Percentiles rank a stretch among this genome's conserved stretches.
These are phyloP conservation scores for Smittium culicis DNA, from an alignment of 371 early-diverging fungal genomes.

Conservation along the genomic window DNA sequence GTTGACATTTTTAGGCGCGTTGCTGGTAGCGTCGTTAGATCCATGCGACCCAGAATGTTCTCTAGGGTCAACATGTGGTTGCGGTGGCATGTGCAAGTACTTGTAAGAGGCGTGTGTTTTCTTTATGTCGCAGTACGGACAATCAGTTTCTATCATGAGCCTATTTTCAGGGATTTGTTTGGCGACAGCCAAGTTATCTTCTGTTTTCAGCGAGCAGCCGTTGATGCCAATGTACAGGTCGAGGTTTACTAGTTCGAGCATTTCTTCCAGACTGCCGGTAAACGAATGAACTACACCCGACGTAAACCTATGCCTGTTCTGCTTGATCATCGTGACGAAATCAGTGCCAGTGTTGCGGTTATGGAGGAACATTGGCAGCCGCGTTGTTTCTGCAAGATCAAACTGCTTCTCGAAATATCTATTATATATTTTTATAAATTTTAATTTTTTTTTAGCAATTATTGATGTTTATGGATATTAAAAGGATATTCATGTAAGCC, in stretches of 20 bases:
- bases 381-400: slow-evolving; percentile 55
- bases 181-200: slow-evolving; percentile 65
- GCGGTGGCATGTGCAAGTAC: slow-evolving; percentile 26
- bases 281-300: slow-evolving; percentile 94
- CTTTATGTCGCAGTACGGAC: slow-evolving; percentile 90
- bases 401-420: slow-evolving; percentile 66
- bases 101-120: slow-evolving; percentile 70
- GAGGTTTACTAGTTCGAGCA: slow-evolving; percentile 47
- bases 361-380: slow-evolving; percentile 80
- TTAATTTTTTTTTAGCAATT: no score
- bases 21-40: slow-evolving; percentile 20
- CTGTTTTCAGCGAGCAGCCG: slow-evolving; percentile 89
- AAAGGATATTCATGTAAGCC: no score
- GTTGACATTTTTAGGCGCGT: neutral
- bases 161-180: slow-evolving; percentile 65
- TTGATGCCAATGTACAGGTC: slow-evolving; percentile 94
- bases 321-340: slow-evolving; percentile 41
- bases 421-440: slow-evolving; percentile 53
- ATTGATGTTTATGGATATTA: no score
- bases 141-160: slow-evolving; percentile 91
- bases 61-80: slow-evolving; percentile 24
- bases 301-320: slow-evolving; percentile 46
- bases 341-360: slow-evolving; percentile 64
- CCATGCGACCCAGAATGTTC: no score
- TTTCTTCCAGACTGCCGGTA: slow-evolving; percentile 69